Conservation (phyloP, 2,329 filamentous ascomycete genomes). For the Capronia epimyces region DNA sequence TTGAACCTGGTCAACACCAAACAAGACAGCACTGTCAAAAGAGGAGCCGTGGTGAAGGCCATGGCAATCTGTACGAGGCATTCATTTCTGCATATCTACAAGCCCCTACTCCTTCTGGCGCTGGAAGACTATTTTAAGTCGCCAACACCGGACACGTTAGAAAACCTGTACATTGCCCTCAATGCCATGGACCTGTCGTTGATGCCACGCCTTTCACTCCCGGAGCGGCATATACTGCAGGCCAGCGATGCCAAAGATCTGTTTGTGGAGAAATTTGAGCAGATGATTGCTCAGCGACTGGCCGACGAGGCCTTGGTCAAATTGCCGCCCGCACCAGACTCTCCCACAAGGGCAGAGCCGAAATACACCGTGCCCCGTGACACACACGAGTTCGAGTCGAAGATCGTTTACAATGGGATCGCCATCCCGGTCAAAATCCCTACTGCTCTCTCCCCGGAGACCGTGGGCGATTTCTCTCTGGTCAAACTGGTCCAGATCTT, state of each 20-base stretch:
- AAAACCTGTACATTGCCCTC: constrained; percentile 82
- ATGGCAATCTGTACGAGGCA: constrained; percentile 99
- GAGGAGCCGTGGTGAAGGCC: constrained; percentile 91
- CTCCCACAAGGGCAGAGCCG: constrained; percentile 55
- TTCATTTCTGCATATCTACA: constrained; percentile 97
- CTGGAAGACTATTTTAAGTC: constrained; percentile 96
- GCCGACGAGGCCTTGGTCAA: constrained; percentile 53
- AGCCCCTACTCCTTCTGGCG: constrained; percentile 85
- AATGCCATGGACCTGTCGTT: constrained; percentile 96
- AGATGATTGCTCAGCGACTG: constrained; percentile 80
- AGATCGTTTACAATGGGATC: constrained; percentile 91
- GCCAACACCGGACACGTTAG: constrained; percentile 79
- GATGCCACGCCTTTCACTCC: constrained; percentile 75
- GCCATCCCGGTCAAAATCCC: constrained; percentile 96
- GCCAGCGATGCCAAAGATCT: constrained; percentile 91
- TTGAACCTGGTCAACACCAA: constrained; percentile 97
- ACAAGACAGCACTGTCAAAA: constrained; percentile 61
- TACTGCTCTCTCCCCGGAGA: constrained; percentile 87
- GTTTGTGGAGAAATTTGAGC: constrained; percentile 95
- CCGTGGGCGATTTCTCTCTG: constrained; percentile 93
- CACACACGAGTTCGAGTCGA: constrained; percentile 95
- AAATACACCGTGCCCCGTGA: constrained; percentile 78
- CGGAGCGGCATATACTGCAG: constrained; percentile 82
- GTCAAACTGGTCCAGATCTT: constrained; percentile 97
- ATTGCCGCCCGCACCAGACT: constrained; percentile 34